Percentiles rank a stretch among this genome's conserved stretches.
phyloP scores from a whole-genome alignment of 208 protist genomes.

The Trypanosoma melophagium region DNA sequence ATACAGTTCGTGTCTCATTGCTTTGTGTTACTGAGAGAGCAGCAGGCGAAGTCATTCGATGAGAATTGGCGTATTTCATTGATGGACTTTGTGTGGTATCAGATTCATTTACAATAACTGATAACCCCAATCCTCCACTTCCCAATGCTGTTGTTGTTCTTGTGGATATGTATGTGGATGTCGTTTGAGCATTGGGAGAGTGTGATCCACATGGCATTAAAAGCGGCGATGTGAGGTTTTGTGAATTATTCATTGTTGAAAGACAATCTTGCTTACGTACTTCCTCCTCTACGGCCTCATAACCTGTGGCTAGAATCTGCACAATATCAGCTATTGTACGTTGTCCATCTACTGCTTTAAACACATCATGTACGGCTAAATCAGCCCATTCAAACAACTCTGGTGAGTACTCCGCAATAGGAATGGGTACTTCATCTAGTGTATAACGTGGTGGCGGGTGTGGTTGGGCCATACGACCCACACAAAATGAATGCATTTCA shows the following conservation, averaged over 20 bases:
- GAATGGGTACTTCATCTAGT: slow-evolving; percentile 61
- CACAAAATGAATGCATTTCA: slow-evolving; percentile 52
- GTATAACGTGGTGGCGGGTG: slow-evolving; percentile 37
- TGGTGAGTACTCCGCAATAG: slow-evolving; percentile 38
- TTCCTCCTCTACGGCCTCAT: slow-evolving; percentile 43
- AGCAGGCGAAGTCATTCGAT: neutral
- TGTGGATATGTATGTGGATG: neutral
- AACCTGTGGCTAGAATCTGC: slow-evolving; percentile 46
- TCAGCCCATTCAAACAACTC: slow-evolving; percentile 62
- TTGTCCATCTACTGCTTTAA: slow-evolving; percentile 60
- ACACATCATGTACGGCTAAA: slow-evolving; percentile 59
- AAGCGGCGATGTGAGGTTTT: slow-evolving; percentile 31
- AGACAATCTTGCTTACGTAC: slow-evolving; percentile 7
- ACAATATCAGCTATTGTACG: slow-evolving; percentile 69
- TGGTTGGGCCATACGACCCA: slow-evolving; percentile 45
- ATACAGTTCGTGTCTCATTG: slow-evolving; percentile 4
- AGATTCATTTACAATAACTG: no score
- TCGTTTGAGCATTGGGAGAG: neutral
- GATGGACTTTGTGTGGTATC: neutral
- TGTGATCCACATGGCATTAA: slow-evolving; percentile 18
- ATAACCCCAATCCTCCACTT: no score
- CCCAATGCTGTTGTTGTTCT: no score
- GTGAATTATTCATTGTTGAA: no score
- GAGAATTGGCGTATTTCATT: neutral
- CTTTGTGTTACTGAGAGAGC: neutral